A percentile compares a stretch with the other conserved stretches of the same genome.
phyloP scores from a whole-genome alignment of 1,139 yeast genomes.

The Saccharomycopsis hybrid region DNA sequence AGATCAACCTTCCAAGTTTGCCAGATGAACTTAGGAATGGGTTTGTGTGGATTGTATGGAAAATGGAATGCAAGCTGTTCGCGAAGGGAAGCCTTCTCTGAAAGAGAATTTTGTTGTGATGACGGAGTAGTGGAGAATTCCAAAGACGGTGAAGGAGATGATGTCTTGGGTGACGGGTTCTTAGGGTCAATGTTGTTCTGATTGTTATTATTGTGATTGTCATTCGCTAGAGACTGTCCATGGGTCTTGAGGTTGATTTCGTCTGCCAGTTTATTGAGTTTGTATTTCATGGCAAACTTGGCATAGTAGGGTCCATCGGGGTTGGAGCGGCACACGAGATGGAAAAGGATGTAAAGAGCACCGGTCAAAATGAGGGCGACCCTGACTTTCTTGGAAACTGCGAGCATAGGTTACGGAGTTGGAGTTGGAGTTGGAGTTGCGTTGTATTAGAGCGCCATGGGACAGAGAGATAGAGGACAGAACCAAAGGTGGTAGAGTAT shows the following conservation, averaged over 20 bases:
- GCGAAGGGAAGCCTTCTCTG: conserved; percentile 31
- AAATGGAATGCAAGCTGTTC: conserved; percentile 57
- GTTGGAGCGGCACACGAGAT: background rate
- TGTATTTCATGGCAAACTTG: conserved; percentile 6
- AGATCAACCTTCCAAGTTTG: conserved; percentile 87
- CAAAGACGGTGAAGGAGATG: background rate
- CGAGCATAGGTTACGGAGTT: no score
- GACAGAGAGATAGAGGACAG: no score
- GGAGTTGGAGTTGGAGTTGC: no score
- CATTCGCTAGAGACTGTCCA: conserved; percentile 2
- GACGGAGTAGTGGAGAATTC: background rate
- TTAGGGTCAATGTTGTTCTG: no score
- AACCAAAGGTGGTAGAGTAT: no score
- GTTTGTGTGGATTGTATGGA: conserved; percentile 57
- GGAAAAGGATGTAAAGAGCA: background rate
- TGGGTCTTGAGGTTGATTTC: conserved; percentile 9
- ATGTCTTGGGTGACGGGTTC: no score
- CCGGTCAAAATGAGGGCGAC: background rate
- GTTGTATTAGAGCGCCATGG: no score
- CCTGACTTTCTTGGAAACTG: background rate
- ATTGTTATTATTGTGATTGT: no score
- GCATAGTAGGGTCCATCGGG: background rate
- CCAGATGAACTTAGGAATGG: conserved; percentile 78
- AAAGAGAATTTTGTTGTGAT: background rate
- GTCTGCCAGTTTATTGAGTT: background rate